A percentile compares a stretch with the other conserved stretches of the same genome.
phyloP scores from a whole-genome alignment of 768 basidiomycete species.

The Rhodocollybia butyracea region DNA sequence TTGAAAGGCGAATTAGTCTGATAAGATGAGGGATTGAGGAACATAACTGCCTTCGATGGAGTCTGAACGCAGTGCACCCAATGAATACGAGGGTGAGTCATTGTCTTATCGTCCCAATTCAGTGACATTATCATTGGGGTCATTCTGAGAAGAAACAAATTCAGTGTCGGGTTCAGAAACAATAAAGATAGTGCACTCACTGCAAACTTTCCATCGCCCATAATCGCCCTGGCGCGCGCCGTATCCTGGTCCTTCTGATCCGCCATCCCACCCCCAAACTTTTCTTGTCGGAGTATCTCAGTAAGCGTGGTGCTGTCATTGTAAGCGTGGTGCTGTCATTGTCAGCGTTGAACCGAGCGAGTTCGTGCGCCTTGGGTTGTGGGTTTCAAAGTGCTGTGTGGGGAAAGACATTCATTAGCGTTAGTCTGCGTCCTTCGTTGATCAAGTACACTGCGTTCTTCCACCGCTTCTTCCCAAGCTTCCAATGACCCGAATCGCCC shows the following conservation, averaged over 20 bases:
- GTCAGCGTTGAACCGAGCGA: constrained; percentile 88
- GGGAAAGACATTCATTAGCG: too few species aligned
- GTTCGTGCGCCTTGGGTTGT: constrained; percentile 88
- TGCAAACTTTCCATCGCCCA: constrained; percentile 85
- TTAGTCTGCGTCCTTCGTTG: constrained; percentile 60
- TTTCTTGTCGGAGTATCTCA: constrained; percentile 91
- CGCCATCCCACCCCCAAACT: constrained; percentile 81
- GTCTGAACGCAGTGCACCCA: constrained; percentile 94
- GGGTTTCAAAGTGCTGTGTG: constrained; percentile 74
- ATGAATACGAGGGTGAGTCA: too few species aligned
- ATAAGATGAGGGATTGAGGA: neutral
- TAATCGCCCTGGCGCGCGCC: constrained; percentile 84
- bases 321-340: too few species aligned
- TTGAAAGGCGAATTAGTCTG: neutral
- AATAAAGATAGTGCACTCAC: constrained; percentile 34
- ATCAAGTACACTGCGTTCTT: constrained; percentile 83
- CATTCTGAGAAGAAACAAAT: constrained; percentile 49
- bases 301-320: constrained; percentile 85
- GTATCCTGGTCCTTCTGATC: constrained; percentile 92
- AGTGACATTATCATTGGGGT: constrained; percentile 94
- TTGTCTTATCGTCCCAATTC: constrained; percentile 88
- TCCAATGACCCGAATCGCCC: constrained; percentile 86
- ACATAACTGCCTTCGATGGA: constrained; percentile 98
- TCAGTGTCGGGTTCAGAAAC: neutral
- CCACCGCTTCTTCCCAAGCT: constrained; percentile 85